phyloP scores from a whole-genome alignment of 176 grass and related monocot genomes.

The Triticum urartu region DNA sequence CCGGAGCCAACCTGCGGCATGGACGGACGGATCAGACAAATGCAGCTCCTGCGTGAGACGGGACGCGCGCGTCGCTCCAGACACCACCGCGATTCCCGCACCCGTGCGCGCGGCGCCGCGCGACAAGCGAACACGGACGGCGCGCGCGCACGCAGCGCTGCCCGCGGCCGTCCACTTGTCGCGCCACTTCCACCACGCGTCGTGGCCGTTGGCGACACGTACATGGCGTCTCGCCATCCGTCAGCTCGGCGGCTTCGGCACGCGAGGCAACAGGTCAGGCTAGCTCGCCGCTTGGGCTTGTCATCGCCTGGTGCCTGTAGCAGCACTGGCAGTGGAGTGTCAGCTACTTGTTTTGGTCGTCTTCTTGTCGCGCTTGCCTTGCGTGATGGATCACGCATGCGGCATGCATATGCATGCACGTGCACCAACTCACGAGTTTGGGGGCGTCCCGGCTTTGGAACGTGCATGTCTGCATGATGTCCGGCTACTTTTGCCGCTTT shows the following conservation, averaged over 20 bases:
- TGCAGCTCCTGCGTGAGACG: neutral
- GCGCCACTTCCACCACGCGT: neutral
- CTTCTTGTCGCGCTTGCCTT: neutral
- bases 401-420: neutral
- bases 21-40: neutral
- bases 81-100: neutral
- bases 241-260: neutral
- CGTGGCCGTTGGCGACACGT: conserved; percentile 18
- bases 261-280: neutral
- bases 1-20: no score
- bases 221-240: conserved; percentile 18
- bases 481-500: neutral
- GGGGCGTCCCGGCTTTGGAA: neutral
- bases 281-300: neutral
- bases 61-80: neutral
- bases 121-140: neutral
- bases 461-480: neutral
- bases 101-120: neutral
- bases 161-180: neutral
- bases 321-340: neutral
- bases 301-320: neutral
- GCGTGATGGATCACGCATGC: neutral
- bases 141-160: neutral
- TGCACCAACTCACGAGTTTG: neutral
- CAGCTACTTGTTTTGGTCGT: neutral